Base-by-base conservation (phyloP, 2,329 filamentous ascomycete species). In the Phaeosphaeriaceae sp. region DNA sequence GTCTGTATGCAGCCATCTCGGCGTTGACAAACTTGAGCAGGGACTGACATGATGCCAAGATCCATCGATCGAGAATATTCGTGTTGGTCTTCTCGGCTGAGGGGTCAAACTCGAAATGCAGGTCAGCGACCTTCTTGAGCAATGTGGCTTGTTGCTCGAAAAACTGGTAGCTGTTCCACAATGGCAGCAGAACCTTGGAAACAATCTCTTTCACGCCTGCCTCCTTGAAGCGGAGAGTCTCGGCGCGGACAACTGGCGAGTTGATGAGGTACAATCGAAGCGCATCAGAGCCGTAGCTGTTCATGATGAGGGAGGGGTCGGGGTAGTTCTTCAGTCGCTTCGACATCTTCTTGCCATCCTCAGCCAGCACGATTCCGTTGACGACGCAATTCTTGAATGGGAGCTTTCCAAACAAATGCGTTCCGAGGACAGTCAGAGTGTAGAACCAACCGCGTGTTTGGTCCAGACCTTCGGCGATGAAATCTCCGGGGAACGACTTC, bases 361-460 rank as follows among this genome's bases (percentile, higher is more conserved):
- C 93, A 0, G 93, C 93, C 42, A 97, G 85, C 4, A 97, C 93
- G 62, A 97, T 95, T 50, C 93, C 93, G 73, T 96, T 97, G 61
- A 97, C 93, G n/a, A 97, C 91, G 70, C 92, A 96, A 76, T 97
- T 97, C 80, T 95, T 89, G 84, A 97, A 97, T 0, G 94, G 93
- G 1, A 93, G 87, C 36, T 88, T 86, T 45, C 91, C 91, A 69
- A 95, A 96, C 3, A 97, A 84, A 74, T 96, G 91, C 7, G 91
- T 95, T 33, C 93, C 93, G 48, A 98, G 82, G 10, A 97, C 92
- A 20, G 92, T 88, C 60, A 97, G 81, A 1, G 93, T 97, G 76
- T 98, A 97, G 80, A 97, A 98, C 94, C 94, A 98, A 50, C 94
- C 94, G 71, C 93, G 88, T 21, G 94, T 97, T 80, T 97, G 94